Conservation (phyloP, 1,284 basidiomycete genomes). For the Ceratobasidium sp. region DNA sequence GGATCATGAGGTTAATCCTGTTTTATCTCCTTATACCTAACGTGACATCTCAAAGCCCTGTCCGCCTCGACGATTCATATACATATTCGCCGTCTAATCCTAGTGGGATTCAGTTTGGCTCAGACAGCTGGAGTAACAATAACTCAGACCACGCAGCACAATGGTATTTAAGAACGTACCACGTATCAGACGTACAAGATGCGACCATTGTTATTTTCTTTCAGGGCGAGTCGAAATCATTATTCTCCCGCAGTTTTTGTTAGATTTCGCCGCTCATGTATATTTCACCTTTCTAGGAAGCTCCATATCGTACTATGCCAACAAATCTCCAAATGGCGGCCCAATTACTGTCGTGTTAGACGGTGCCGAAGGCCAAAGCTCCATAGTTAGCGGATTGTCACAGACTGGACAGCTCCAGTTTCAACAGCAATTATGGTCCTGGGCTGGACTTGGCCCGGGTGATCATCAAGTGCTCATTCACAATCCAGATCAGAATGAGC, state of each 20-base stretch:
- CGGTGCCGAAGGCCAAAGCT: neutral
- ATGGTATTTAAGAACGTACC: neutral
- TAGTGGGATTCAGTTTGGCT: constrained; percentile 4
- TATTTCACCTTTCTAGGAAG: neutral
- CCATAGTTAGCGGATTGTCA: constrained; percentile 1
- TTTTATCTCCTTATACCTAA: neutral
- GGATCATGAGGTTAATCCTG: neutral
- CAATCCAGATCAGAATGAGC: neutral
- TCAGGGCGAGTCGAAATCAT: neutral
- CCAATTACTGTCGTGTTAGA: constrained; percentile 11
- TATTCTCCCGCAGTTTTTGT: no score
- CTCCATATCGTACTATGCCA: constrained; percentile 6
- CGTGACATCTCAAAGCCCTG: neutral
- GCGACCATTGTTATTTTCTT: constrained; percentile 1
- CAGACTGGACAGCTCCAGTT: neutral
- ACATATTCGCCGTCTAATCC: constrained; percentile 3
- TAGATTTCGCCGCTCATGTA: neutral
- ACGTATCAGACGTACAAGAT: neutral
- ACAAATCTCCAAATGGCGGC: neutral
- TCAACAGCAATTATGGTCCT: constrained; percentile 16
- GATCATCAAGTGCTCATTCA: constrained; percentile 23
- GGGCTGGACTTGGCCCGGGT: neutral
- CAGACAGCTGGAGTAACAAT: neutral
- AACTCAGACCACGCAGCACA: neutral
- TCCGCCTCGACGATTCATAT: neutral